Percentiles rank a stretch among this genome's conserved stretches.
Conservation (phyloP, 2,329 filamentous ascomycete genomes). For the Venturia asperata region DNA sequence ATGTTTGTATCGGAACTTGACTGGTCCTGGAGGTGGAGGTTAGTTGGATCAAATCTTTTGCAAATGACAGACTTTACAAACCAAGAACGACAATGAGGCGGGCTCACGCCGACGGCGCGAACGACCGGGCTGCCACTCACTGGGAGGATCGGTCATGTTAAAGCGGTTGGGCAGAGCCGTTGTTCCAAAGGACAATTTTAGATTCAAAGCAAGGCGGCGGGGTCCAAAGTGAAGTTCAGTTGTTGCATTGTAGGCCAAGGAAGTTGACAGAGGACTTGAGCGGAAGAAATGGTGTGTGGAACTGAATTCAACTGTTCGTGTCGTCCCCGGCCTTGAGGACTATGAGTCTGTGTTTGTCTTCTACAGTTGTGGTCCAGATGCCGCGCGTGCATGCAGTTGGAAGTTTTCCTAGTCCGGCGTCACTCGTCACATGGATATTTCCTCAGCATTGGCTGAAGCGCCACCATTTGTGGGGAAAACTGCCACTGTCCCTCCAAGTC, state of each 20-base stretch:
- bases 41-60: background rate
- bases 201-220: background rate
- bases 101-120: background rate
- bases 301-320: background rate
- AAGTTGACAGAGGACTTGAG: background rate
- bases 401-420: no score
- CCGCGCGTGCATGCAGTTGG: no score
- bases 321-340: background rate
- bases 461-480: no score
- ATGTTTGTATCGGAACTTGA: background rate
- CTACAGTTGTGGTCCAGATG: background rate
- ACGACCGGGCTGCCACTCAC: background rate
- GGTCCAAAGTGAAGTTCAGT: background rate
- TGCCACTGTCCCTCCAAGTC: no score
- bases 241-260: background rate
- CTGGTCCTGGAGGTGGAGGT: conserved; percentile 1
- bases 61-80: background rate
- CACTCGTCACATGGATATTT: no score
- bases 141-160: background rate
- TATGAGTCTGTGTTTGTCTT: background rate
- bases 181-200: background rate
- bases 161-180: background rate
- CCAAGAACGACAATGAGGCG: background rate
- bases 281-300: background rate
- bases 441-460: no score